These are phyloP conservation scores for Arthrocladium fulminans DNA, from an alignment of 2,329 filamentous ascomycete species.

Conservation along the genomic window DNA sequence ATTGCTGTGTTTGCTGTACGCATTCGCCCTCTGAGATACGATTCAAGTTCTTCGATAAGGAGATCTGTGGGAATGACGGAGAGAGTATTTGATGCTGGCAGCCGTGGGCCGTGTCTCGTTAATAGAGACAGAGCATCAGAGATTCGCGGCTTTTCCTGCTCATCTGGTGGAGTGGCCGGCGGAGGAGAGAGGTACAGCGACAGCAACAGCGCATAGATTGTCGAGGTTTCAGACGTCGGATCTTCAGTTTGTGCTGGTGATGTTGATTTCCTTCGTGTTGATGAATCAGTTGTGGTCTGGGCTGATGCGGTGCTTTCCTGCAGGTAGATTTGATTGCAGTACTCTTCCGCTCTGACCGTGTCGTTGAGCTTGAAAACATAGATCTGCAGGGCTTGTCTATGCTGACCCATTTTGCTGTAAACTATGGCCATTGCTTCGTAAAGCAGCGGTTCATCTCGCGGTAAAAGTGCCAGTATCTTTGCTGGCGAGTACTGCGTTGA, in stretches of 20 bases:
- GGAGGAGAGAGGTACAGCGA: conserved; percentile 81
- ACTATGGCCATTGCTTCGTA: conserved; percentile 86
- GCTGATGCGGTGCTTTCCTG: conserved; percentile 35
- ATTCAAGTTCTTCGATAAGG: conserved; percentile 68
- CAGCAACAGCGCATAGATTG: conserved; percentile 86
- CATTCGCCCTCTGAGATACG: conserved; percentile 87
- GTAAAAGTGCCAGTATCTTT: conserved; percentile 67
- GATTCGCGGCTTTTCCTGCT: conserved; percentile 62
- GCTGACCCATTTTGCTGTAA: conserved; percentile 87
- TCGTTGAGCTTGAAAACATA: conserved; percentile 92
- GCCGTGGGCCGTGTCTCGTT: conserved; percentile 82
- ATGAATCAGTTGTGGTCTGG: conserved; percentile 25
- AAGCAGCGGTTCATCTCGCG: conserved; percentile 72
- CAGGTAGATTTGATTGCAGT: conserved; percentile 81
- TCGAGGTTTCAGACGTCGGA: conserved; percentile 52
- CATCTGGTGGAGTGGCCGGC: conserved; percentile 15
- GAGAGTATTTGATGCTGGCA: conserved; percentile 79
- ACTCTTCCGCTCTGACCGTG: conserved; percentile 83
- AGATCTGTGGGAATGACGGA: conserved; percentile 74
- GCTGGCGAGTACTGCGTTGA: conserved; percentile 74
- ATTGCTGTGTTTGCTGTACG: conserved; percentile 73
- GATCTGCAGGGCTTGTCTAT: conserved; percentile 92
- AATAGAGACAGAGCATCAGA: conserved; percentile 75
- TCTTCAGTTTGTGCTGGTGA: conserved; percentile 27
- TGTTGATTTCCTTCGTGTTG: conserved; percentile 31